Base-by-base conservation (phyloP, 2,329 filamentous ascomycete species). In the Colletotrichum australisinense region DNA sequence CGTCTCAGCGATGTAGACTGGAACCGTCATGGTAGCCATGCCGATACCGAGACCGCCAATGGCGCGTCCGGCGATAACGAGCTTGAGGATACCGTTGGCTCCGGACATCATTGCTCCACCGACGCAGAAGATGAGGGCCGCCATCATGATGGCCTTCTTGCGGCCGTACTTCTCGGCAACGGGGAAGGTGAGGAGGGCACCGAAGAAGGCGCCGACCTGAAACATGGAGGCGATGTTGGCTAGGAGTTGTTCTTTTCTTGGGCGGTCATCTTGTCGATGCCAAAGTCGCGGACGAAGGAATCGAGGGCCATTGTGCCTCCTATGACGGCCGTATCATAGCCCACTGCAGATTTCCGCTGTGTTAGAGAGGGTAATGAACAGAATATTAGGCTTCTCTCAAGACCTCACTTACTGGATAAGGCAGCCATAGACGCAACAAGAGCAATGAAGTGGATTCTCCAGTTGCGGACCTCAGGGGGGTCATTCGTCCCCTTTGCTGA, bases 21-120 rank as follows among this genome's bases (percentile, higher is more conserved):
- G 84, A 2, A 87, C 86, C 16, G 86, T 83, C 14, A 88, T 82
- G 1, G 86, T 87, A 0, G 85, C 86, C 42, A 85, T 84, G 4
- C 87, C 87, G 72, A 89, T 86, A 2, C 87, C 87, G 19, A 88
- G 77, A 49, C 87, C 87, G 28, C 86, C 85, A 69, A 89, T 83
- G 57, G 86, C 87, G 19, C 87, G 82, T 1, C 87, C 87, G 16
- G 79, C 84, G 72, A 87, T 86, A 42, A 89, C 80, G 78, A 84
- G 75, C 69, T 76, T 78, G 46, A 84, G 76, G 30, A 74, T 76
- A 1, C 83, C 83, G 26, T 77, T 76, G 0, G 80, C 77, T 35
- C 78, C 79, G 5, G 80, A 82, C 81, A 82, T 81, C 28, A 83
- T 76, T 5, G 78, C 77, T 46, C 79, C 81, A 30, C 81, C 84